Evolutionary conservation across 2,329 filamentous ascomycete species (phyloP).

Genomic region (Aschersonia sp.): DNA sequence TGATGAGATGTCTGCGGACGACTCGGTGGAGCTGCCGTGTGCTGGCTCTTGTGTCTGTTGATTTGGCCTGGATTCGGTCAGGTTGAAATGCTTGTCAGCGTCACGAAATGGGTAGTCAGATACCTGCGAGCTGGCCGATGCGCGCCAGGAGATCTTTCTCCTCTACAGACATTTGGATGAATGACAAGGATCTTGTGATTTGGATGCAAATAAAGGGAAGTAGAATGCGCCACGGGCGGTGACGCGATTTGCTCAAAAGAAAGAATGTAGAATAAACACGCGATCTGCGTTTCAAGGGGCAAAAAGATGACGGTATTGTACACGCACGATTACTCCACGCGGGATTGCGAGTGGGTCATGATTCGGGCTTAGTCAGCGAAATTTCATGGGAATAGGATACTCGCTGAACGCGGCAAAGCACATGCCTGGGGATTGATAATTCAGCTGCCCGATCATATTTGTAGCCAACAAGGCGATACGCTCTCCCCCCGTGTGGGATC

Average conservation of each 20-base stretch:
- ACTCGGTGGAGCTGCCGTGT: constrained; percentile 21
- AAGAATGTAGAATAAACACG: not conserved
- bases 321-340: too few relatives aligned
- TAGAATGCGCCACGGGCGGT: not conserved
- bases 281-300: not conserved
- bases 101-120: constrained; percentile 4
- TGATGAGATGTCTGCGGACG: constrained; percentile 16
- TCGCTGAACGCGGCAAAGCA: too few relatives aligned
- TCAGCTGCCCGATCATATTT: too few relatives aligned
- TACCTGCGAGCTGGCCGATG: constrained; percentile 37
- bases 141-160: constrained; percentile 37
- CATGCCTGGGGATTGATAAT: too few relatives aligned
- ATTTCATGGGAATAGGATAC: too few relatives aligned
- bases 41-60: constrained; percentile 60
- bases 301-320: not conserved
- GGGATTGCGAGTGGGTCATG: not conserved
- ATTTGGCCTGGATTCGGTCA: constrained; percentile 48
- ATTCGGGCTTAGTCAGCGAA: not conserved
- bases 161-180: constrained; percentile 27
- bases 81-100: not conserved
- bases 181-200: not conserved
- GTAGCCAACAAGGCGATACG: too few relatives aligned
- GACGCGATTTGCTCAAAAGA: not conserved
- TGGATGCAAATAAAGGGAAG: too few relatives aligned
- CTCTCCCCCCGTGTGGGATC: too few relatives aligned